Base-by-base conservation (phyloP, 148 eudicot species). In the Camellia granthamiana region DNA sequence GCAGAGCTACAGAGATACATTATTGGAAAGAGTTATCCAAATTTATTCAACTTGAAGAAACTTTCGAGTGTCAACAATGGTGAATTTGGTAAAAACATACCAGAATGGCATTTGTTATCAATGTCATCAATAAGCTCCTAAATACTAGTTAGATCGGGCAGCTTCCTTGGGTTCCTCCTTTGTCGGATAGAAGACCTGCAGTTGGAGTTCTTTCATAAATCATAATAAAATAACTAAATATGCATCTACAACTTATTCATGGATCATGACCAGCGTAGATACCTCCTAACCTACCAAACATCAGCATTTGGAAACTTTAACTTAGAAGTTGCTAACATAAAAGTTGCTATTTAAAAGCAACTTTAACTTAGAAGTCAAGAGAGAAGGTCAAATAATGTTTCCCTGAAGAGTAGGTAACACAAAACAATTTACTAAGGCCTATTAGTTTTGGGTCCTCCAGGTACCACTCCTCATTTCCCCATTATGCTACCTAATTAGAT, bases 151-250 rank as follows among this genome's bases (percentile, higher is more conserved):
- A 95, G 93, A 85, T 95, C 97, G 38, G 97, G 38, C 97, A 83
- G 91, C 90, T 84, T 93, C 98, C 88, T 85, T 95, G 97, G 97
- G 74, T 95, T 95, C 80, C 97, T 90, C 84, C 97, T 90, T 81
- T 91, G 95, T 86, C 92, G 90, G 84, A 92, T 83, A 81, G 89
- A 88, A 85, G 98, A 91, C 88, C 98, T 95, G 82, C 80, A 87
- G 66, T 42, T 73, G 44, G 52, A 77, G 76, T 77, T 69, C 64
- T 58, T 62, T 38, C 38, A 68, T 62, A 70, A 14, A 70, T 69
- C 21, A 55, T 55, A 49, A 80, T 30, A 5, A 72, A 44, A 46
- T 46, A 51, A 52, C 21, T 21, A 77, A 75, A 63, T 18, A 68
- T 30, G 18, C 42, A 74, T 76, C 77, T 23, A 41, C 60, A 54